Evolutionary conservation across 805 yeast species (phyloP), one percentile per base, ranked within the genome.

Genomic region (Kuraishia ogatae): DNA sequence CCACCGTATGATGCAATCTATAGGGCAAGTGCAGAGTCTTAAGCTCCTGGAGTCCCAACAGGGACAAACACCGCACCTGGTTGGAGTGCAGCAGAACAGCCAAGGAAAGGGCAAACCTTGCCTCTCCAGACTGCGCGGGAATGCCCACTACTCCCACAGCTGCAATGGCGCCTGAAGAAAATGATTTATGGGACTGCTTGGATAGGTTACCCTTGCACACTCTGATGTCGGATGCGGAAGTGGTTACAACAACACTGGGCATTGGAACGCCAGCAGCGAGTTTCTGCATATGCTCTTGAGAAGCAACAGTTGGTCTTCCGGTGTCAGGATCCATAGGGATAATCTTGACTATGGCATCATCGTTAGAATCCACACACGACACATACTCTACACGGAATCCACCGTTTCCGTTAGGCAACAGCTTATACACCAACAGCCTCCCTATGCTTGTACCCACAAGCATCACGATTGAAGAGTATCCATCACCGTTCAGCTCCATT

Each of bases 401-500:
- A 5, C 75, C 76, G 50, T 76, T 68, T 0, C 77, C 71, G 49
- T 76, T 78, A 1, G 96, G 96, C 2, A 83, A 65, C 1, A 92
- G 68, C 62, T 84, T 83, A 68, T 79, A 89, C 0, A 83, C 76
- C 26, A 85, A 58, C 13, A 90, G 64, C 55, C 88, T 87, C 19
- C 97, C 97, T 17, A 71, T 71, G 55, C 82, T 80, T 0, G 97
- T 87, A 23, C 98, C 98, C 13, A 84, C 87, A 23, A 81, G 69
- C 69, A 92, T 68, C 24, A 88, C 62, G 43, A 92, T 80, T n/a
- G 90, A 84, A 0, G 94, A 83, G 61, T 77, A 87, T 0, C 78
- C 79, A 55, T 87, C 94, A 28, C 79, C 82, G 1, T 84, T 87
- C 53, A 79, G 73, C 39, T 81, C 81, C 76, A 87, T 80, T 23